phyloP scores from a whole-genome alignment of 2,329 filamentous ascomycete species.

The Penicillium nordicum region DNA sequence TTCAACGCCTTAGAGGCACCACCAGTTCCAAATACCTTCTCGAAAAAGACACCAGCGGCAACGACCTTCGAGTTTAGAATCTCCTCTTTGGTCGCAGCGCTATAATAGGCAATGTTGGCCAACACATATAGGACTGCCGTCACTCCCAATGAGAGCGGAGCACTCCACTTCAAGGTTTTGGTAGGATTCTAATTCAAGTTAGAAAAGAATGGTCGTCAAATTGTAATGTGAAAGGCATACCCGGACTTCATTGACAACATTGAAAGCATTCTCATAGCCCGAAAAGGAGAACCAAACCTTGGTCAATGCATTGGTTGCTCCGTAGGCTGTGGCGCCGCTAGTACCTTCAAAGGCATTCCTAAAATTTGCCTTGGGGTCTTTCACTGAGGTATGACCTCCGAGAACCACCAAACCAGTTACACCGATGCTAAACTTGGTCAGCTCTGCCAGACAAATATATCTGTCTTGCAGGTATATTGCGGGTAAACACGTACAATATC shows the following conservation, averaged over 20 bases:
- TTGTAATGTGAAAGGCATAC: conserved; percentile 19
- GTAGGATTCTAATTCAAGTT: conserved; percentile 49
- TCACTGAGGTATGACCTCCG: conserved; percentile 52
- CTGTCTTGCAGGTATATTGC: accelerated
- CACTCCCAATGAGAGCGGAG: conserved; percentile 49
- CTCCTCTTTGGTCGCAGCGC: conserved; percentile 54
- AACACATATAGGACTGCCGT: conserved; percentile 57
- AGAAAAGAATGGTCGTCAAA: neutral
- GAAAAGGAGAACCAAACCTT: conserved; percentile 59
- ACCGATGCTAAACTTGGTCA: conserved; percentile 39
- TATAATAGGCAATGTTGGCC: conserved; percentile 60
- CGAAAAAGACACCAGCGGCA: conserved; percentile 59
- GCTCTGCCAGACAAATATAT: neutral
- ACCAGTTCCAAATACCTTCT: conserved; percentile 53
- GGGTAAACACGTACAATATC: conserved; percentile 45
- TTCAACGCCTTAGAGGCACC: conserved; percentile 54
- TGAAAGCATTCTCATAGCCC: conserved; percentile 60
- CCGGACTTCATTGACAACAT: conserved; percentile 60
- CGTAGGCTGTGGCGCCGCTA: conserved; percentile 43
- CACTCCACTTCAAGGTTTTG: conserved; percentile 52
- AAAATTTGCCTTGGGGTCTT: conserved; percentile 55
- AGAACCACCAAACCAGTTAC: conserved; percentile 63
- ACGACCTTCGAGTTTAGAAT: conserved; percentile 54
- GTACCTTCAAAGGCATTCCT: conserved; percentile 53
- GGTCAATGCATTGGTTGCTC: conserved; percentile 55